Evolutionary conservation across 805 yeast species (phyloP), one percentile per base, ranked within the genome.

Genomic region (Yamadazyma scolyti): DNA sequence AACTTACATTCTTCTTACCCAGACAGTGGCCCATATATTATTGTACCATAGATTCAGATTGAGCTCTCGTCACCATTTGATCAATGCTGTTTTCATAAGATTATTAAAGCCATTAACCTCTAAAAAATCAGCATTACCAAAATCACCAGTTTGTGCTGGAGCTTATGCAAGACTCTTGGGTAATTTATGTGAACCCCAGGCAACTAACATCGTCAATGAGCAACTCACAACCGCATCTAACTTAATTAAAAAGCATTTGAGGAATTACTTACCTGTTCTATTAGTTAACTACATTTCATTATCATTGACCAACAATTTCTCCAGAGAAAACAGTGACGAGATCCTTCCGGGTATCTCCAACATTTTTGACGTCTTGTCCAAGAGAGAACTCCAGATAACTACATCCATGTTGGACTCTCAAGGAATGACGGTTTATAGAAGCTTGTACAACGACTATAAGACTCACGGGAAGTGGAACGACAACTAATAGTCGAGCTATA

Each of bases 381-480:
- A 66, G 22, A 66, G 68, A 22, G 96, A 88, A 43, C 56, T 88
- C 32, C 71, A 67, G 30, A 52, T 77, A 20, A 70, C 82, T 13
- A 83, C 75, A 47, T 67, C 78, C 3, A 69, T 79, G 5, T 57
- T 88, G 44, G 96, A 90, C 44, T 51, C 61, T 14, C 73, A 83
- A 23, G 82, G 93, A 4, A 73, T 85, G 44, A 67, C 77, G 2
- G 76, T 79, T 44, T 82, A 79, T 65, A 78, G 71, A 47, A 63
- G 74, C 0, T 48, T 89, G 23, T 86, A 83, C 46, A 74, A 75
- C 6, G 85, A 82, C 40, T 90, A 86, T 60, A 76, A 74, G 51
- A 78, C 71, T 48, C 70, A 68, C 38, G 96, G 95, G 28, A 84
- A 82, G 54, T 89, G 96, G 96, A 75, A 61, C 36, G 86, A 77